Evolutionary conservation across 2,329 filamentous ascomycete species (phyloP).

Genomic region (Setomelanomma holmii): DNA sequence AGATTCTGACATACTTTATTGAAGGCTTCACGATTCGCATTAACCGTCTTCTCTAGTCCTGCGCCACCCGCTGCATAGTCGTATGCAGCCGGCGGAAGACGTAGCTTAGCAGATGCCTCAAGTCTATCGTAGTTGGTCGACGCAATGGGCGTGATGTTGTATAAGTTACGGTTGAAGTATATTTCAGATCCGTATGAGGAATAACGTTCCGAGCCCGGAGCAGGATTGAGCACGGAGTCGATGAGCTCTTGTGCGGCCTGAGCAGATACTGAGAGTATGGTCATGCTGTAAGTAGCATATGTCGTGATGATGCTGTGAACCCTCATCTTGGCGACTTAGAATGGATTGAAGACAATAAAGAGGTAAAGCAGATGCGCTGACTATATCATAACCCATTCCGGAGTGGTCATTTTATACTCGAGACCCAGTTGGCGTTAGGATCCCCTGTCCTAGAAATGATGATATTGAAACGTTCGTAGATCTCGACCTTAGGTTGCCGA

Average conservation of each 20-base stretch:
- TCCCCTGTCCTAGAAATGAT: too few relatives aligned
- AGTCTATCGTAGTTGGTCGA: constrained; percentile 19
- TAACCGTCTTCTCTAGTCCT: constrained; percentile 16
- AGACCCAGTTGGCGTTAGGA: too few relatives aligned
- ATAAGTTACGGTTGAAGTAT: constrained; percentile 18
- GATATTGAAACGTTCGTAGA: neutral
- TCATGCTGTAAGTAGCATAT: neutral
- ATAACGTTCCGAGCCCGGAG: constrained; percentile 7
- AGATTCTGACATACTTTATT: constrained; percentile 5
- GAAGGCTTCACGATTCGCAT: constrained; percentile 18
- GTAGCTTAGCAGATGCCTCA: constrained; percentile 15
- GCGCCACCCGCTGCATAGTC: constrained; percentile 18
- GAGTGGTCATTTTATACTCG: too few relatives aligned
- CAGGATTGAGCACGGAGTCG: constrained; percentile 15
- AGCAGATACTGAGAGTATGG: constrained; percentile 4
- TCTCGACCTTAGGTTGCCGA: constrained; percentile 7
- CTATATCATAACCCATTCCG: too few relatives aligned
- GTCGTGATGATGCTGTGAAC: neutral
- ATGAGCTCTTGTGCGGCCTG: constrained; percentile 19
- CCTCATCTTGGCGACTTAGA: neutral
- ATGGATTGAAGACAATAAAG: too few relatives aligned
- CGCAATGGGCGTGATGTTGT: constrained; percentile 15
- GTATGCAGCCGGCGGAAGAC: constrained; percentile 11
- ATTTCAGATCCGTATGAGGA: constrained; percentile 20
- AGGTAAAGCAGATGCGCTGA: too few relatives aligned